Base-by-base conservation (phyloP, 495 filamentous ascomycete genomes). In the Neurospora sp. region DNA sequence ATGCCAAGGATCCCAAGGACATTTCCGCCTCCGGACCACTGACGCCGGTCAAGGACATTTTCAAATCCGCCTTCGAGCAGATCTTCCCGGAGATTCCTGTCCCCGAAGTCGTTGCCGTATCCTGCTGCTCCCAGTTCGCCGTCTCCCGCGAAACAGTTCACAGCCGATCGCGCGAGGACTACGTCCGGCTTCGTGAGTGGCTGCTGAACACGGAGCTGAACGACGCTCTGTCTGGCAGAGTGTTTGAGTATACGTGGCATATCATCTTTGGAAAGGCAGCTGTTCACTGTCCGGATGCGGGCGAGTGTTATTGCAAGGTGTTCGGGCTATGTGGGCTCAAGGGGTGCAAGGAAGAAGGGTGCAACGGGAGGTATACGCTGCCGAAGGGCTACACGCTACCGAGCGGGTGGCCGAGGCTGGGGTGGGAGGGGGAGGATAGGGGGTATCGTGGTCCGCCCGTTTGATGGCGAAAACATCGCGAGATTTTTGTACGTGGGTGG, bases 221-320 rank as follows among this genome's bases (percentile, higher is more conserved):
- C 16, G 89, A 92, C 72, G 82, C 83, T 35, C 78, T 87, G 42
- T 89, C 86, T 59, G 91, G 91, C 5, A 77, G 91, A 18, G 83
- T 93, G 18, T 84, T 92, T 82, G 92, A 93, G 81, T 93, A 90
- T 76, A 77, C 89, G 73, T 93, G 92, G 91, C 91, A 93, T 81
- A 87, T 84, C 27, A 81, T 83, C n/a, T 82, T 82, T 41, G 80
- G 82, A 39, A 83, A 80, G 71, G 76, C 79, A 16, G 79, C 87
- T 16, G 83, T 90, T 6, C 81, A 88, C 75, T 92, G 90, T 71
- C 90, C 89, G 0, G 78, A 78, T 2, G 86, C 89, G 16, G 78
- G 79, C 37, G 83, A 86, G 39, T 92, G 90, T 76, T 90, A 91
- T 74, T 92, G 90, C 81, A 88, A 89, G 74, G 83, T 88, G 16